Evolutionary conservation across 2,329 filamentous ascomycete species (phyloP), one percentile per base, ranked within the genome.

Genomic region (Chaetoscypha palmicola): DNA sequence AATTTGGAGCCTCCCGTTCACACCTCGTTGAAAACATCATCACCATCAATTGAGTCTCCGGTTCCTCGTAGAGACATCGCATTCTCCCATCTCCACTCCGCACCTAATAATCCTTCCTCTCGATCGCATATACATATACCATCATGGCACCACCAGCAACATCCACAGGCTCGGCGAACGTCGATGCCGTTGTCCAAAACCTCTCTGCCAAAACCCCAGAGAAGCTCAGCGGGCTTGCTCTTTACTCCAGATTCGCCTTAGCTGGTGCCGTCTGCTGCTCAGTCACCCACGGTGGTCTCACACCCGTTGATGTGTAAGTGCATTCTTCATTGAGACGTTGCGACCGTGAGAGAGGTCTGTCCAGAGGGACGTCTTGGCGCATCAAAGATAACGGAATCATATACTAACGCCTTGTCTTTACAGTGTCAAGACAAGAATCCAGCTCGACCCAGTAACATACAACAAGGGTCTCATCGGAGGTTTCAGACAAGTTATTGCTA

Each of bases 301-400:
- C 92, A 59, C 92, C 92, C 65, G 89, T 98, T 70, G 92, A 98
- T 86, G 92, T 98, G 91, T 97, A 92, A 71, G 91, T 86, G 50
- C 45, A 19, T 28, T 17, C 16, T 31, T 16, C 38, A 20, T 11
- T 26, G n/a, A 38, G 12, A 14, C 39, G n/a, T 37, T 39, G 41
- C 38, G 23, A 21, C 17, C 21, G 16, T 31, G 19, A 22, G 30
- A 35, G 16, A 41, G 41, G 35, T 22, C 14, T 7, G 9, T 37
- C 20, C 28, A 19, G 4, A 32, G 37, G 20, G 22, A 26, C 10
- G 19, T 32, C 28, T 47, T 47, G 36, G 47, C 45, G 48, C 49
- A 44, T 22, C 14, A 5, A 4, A 51, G 37, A 39, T 33, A 33
- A 32, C 31, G 17, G 17, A 38, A 52, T 44, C 40, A 45, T 14